Evolutionary conservation across 495 filamentous ascomycete genomes (phyloP).

Genomic region (Aspergillus leporis): DNA sequence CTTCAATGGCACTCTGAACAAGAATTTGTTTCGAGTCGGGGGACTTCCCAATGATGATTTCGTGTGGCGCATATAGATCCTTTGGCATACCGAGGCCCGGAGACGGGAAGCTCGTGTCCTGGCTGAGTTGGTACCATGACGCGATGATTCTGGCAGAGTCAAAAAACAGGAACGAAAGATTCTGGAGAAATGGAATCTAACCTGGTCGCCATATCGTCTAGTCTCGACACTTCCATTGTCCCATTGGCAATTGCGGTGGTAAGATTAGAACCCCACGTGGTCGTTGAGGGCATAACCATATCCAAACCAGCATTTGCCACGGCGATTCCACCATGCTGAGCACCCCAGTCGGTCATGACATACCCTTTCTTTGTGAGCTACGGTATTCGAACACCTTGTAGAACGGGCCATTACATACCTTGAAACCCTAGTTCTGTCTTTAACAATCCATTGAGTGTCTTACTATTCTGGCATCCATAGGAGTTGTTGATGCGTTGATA

Average conservation of each 20-base stretch:
- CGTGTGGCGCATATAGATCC: constrained; percentile 66
- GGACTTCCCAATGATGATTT: constrained; percentile 53
- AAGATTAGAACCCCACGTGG: constrained; percentile 47
- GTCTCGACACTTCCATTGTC: constrained; percentile 41
- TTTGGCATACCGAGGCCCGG: constrained; percentile 60
- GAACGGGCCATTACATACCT: constrained; percentile 20
- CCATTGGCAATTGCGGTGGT: constrained; percentile 53
- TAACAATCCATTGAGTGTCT: constrained; percentile 55
- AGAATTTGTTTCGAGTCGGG: constrained; percentile 53
- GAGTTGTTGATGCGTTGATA: constrained; percentile 65
- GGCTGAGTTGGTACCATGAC: constrained; percentile 79
- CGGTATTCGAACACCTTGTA: constrained; percentile 23
- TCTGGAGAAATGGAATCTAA: constrained; percentile 31
- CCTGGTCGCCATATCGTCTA: constrained; percentile 63
- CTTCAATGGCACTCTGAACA: constrained; percentile 58
- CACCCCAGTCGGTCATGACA: constrained; percentile 59
- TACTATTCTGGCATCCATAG: constrained; percentile 68
- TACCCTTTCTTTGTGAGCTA: constrained; percentile 59
- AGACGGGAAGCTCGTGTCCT: constrained; percentile 59
- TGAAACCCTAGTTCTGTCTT: constrained; percentile 62
- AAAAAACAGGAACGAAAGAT: constrained; percentile 61
- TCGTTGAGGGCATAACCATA: constrained; percentile 56
- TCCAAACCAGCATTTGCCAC: constrained; percentile 59
- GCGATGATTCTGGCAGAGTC: constrained; percentile 72
- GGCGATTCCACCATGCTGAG: constrained; percentile 55